These are phyloP conservation scores for Boletus mariae DNA, from an alignment of 1,284 basidiomycete genomes.

Conservation along the genomic window DNA sequence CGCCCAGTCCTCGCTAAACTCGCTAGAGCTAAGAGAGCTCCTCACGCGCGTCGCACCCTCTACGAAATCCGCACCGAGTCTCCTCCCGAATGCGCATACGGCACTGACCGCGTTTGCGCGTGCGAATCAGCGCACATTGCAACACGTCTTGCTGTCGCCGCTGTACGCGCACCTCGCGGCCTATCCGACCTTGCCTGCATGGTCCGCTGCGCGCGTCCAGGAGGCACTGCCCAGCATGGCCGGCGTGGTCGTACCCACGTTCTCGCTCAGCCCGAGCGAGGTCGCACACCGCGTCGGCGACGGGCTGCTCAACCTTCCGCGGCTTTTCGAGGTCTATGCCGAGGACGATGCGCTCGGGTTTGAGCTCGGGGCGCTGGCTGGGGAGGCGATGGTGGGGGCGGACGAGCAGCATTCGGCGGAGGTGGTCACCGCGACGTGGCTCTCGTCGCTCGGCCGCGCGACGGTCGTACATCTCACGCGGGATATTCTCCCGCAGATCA, in stretches of 20 bases:
- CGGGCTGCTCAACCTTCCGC: slow-evolving; percentile 87
- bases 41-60: slow-evolving; percentile 41
- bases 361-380: slow-evolving; percentile 51
- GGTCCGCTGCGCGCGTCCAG: slow-evolving; percentile 46
- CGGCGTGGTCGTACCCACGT: slow-evolving; percentile 75
- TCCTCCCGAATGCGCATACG: slow-evolving; percentile 57
- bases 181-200: slow-evolving; percentile 70
- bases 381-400: not conserved
- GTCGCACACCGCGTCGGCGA: slow-evolving; percentile 88
- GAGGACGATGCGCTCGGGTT: slow-evolving; percentile 89
- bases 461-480: slow-evolving; percentile 71
- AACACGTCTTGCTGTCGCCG: slow-evolving; percentile 81
- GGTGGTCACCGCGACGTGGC: slow-evolving; percentile 83
- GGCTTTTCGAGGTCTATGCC: slow-evolving; percentile 92
- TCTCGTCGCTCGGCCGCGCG: slow-evolving; percentile 81
- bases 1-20: slow-evolving; percentile 79
- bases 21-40: slow-evolving; percentile 67
- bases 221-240: slow-evolving; percentile 42
- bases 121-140: slow-evolving; percentile 73
- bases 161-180: slow-evolving; percentile 70
- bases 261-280: slow-evolving; percentile 89
- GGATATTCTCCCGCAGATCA: slow-evolving; percentile 61
- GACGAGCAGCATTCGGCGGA: slow-evolving; percentile 52
- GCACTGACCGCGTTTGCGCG: slow-evolving; percentile 68
- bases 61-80: slow-evolving; percentile 2